These are phyloP conservation scores for Scedosporium apiospermum DNA, from an alignment of 2,329 filamentous ascomycete genomes.

Conservation along the genomic window DNA sequence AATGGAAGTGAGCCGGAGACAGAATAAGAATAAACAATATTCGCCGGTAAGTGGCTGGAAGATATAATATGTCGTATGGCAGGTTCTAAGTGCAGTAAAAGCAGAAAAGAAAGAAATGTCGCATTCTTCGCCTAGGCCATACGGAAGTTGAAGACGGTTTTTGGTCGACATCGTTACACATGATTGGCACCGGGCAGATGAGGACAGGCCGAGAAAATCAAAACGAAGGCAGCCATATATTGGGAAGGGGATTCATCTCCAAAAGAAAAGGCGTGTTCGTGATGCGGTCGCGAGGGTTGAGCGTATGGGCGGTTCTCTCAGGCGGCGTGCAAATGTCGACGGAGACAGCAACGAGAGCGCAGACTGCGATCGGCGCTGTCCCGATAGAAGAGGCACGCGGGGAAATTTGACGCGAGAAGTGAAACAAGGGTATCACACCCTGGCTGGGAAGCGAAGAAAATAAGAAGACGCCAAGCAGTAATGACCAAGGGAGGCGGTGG, in stretches of 20 bases:
- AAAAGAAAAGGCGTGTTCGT: background rate
- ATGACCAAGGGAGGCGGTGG: background rate
- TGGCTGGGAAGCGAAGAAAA: background rate
- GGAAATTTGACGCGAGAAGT: background rate
- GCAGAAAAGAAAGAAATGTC: constrained; percentile 1
- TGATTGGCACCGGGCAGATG: background rate
- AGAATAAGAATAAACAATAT: constrained; percentile 8
- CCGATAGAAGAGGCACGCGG: background rate
- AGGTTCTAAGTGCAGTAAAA: background rate
- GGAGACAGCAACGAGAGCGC: background rate
- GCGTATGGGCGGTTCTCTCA: background rate
- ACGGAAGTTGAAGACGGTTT: background rate
- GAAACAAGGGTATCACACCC: background rate
- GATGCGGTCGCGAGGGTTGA: background rate
- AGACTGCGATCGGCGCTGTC: background rate
- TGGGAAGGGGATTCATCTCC: background rate
- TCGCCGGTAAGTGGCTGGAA: constrained; percentile 4
- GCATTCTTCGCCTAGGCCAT: background rate
- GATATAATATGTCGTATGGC: background rate
- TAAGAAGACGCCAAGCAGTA: background rate
- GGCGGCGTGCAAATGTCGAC: background rate
- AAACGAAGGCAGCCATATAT: background rate
- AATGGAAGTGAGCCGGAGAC: background rate
- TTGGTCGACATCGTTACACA: background rate
- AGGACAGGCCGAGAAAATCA: background rate